Evolutionary conservation across 2,329 filamentous ascomycete species (phyloP).

Genomic region (Malbranchea zuffiana): DNA sequence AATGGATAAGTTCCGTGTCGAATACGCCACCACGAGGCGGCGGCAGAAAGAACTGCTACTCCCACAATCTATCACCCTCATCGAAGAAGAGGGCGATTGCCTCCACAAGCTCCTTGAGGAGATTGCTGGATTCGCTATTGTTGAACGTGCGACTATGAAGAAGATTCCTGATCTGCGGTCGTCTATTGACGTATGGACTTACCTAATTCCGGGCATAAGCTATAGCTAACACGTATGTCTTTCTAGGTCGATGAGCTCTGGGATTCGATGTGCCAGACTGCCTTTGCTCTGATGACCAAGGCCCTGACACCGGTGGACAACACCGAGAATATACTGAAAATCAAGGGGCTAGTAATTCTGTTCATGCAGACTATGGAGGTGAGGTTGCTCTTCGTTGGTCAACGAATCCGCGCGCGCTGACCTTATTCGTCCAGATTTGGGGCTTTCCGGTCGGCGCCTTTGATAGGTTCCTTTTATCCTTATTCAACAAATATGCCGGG

Average conservation of each 20-base stretch:
- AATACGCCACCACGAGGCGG: constrained; percentile 84
- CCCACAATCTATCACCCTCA: constrained; percentile 61
- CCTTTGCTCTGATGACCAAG: constrained; percentile 69
- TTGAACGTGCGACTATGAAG: constrained; percentile 87
- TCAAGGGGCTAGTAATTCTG: constrained; percentile 82
- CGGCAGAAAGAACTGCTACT: constrained; percentile 86
- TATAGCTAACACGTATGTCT: constrained; percentile 13
- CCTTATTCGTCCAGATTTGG: constrained; percentile 55
- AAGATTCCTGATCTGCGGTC: constrained; percentile 74
- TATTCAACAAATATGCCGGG: constrained; percentile 91
- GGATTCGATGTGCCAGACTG: constrained; percentile 92
- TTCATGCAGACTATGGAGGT: constrained; percentile 99
- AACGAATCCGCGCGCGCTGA: not conserved
- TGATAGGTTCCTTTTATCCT: constrained; percentile 70
- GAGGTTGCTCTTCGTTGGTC: constrained; percentile 21
- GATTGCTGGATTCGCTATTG: constrained; percentile 91
- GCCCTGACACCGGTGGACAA: constrained; percentile 71
- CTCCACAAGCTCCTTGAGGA: constrained; percentile 87
- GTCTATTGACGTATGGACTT: constrained; percentile 57
- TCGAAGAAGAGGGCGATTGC: constrained; percentile 71
- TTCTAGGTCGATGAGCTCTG: constrained; percentile 88
- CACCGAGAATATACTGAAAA: constrained; percentile 81
- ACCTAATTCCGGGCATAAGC: not conserved
- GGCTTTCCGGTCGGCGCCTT: constrained; percentile 73
- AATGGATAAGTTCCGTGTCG: constrained; percentile 76